Evolutionary conservation across 257 asterid genomes (phyloP), one percentile per base, ranked within the genome.

Genomic region (Capsicum rhomboideum): DNA sequence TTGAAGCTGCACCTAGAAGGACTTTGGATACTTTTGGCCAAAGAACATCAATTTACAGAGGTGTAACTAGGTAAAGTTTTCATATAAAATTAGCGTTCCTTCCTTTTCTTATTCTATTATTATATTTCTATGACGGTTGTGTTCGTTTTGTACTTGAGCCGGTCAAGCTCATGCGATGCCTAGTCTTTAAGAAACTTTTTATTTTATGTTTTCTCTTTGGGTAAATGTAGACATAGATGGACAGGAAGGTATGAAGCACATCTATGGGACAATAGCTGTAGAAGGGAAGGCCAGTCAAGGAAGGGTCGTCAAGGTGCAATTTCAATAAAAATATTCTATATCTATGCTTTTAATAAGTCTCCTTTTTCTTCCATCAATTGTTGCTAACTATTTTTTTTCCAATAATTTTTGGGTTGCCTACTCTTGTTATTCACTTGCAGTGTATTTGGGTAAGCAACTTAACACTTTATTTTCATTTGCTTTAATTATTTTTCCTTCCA

Each of bases 171-270:
- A 28, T 23, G 37, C 4, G 8, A 26, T 21, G 37, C 69, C 18
- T 63, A 18, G 11, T 18, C 26, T 6, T 55, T 66, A 40, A 74
- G 10, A 49, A 23, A 26, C 42, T 64, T 64, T 10, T 55, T 29
- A 14, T 6, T n/a, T 12, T 18, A 6, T 82, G 3, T 18, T 52
- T 12, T 71, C 1, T 18, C 58, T 6, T 21, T 13, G 31, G 44
- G 17, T 40, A 55, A 20, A 12, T 85, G 31, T 31, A 95, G 99
- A 91, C 99, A 95, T 88, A 92, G 99, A 83, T 95, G 99, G 98
- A 95, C 98, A 0, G 98, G 98, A 29, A 91, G 98, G 78, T 95
- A 95, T 85, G 98, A 95, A 88, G 98, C 98, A 4, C 99, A 95
- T 88, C 90, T 95, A 1, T 95, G 99, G 99, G 99, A 95, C 86